These are phyloP conservation scores for Arthrobotrys iridis DNA, from an alignment of 2,329 filamentous ascomycete species.

Conservation along the genomic window DNA sequence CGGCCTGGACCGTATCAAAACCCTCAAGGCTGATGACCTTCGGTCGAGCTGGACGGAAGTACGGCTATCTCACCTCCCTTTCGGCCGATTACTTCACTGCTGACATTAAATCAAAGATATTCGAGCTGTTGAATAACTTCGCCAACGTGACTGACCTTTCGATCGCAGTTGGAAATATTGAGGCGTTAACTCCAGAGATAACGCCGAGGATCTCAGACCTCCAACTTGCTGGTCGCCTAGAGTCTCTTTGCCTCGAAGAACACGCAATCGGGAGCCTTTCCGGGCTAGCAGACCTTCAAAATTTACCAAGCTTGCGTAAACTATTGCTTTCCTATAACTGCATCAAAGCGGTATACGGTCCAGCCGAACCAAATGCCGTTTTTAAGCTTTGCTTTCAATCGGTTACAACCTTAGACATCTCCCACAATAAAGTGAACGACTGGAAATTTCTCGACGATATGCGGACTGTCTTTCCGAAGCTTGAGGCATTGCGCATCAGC, in stretches of 20 bases:
- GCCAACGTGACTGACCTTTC: conserved; percentile 43
- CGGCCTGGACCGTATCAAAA: conserved; percentile 50
- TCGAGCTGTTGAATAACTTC: conserved; percentile 36
- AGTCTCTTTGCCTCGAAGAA: conserved; percentile 74
- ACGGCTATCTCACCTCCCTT: background rate
- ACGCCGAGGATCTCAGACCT: conserved; percentile 40
- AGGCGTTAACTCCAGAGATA: background rate
- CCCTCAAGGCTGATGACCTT: conserved; percentile 41
- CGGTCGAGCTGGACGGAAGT: conserved; percentile 45
- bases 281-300: conserved; percentile 68
- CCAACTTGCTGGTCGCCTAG: conserved; percentile 24
- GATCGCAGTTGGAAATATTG: conserved; percentile 37
- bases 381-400: conserved; percentile 66
- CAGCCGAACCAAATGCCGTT: conserved; percentile 60
- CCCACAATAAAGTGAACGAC: conserved; percentile 73
- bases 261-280: conserved; percentile 73
- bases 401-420: conserved; percentile 76
- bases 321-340: conserved; percentile 80
- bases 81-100: background rate
- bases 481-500: conserved; percentile 79
- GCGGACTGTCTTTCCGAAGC: conserved; percentile 73
- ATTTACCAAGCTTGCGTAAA: conserved; percentile 67
- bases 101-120: conserved; percentile 24
- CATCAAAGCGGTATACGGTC: conserved; percentile 66
- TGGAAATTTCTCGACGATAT: conserved; percentile 73